phyloP scores from a whole-genome alignment of 306 rosid species.

The Gastrolobium bilobum region DNA sequence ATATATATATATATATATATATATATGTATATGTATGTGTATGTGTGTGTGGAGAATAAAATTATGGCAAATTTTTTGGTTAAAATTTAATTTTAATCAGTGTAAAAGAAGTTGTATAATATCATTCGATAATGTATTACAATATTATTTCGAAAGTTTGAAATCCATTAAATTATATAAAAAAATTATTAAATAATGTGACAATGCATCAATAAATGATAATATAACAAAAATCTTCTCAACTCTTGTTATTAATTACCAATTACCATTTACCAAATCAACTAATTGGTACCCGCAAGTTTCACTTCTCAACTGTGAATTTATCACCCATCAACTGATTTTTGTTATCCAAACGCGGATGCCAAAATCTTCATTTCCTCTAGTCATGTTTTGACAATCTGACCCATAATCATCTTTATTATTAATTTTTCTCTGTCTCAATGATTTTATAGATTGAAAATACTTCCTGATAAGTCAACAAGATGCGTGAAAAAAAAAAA shows the following conservation, averaged over 20 bases:
- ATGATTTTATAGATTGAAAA: not conserved
- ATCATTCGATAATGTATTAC: no score
- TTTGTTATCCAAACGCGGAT: not conserved
- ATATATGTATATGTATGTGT: no score
- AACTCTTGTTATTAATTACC: not conserved
- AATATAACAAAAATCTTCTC: no score
- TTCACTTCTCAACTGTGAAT: not conserved
- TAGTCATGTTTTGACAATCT: not conserved
- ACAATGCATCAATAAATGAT: no score
- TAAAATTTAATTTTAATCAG: no score
- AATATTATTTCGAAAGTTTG: no score
- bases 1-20: no score
- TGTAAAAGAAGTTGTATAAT: no score
- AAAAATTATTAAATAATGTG: no score
- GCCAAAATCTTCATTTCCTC: not conserved
- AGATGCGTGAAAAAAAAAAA: not conserved
- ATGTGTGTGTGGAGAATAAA: no score
- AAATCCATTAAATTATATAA: no score
- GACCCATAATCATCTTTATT: constrained; percentile 3
- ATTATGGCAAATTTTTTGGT: no score
- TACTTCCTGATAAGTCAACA: not conserved
- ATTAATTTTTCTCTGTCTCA: not conserved
- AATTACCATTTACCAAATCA: not conserved
- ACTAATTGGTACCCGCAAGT: not conserved
- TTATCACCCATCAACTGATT: not conserved